Evolutionary conservation across 1,284 basidiomycete species (phyloP).

Genomic region (Austroboletus niveus): DNA sequence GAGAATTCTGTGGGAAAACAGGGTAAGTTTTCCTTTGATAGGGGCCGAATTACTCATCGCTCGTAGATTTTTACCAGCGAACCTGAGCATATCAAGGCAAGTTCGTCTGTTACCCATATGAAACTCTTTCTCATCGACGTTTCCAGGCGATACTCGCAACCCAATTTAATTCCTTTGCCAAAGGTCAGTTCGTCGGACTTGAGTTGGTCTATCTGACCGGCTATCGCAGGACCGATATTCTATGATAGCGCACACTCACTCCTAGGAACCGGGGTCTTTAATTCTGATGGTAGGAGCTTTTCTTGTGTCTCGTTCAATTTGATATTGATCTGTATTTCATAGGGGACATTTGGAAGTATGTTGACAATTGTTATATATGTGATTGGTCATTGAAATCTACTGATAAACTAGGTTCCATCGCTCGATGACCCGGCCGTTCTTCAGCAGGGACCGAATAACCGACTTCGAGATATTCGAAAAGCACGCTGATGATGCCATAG

Average conservation of each 20-base stretch:
- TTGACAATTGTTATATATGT: background rate
- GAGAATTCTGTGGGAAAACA: slow-evolving; percentile 32
- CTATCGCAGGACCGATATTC: slow-evolving; percentile 17
- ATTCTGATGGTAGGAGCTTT: slow-evolving; percentile 47
- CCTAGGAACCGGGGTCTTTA: slow-evolving; percentile 58
- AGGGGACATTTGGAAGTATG: slow-evolving; percentile 57
- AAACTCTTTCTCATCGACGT: background rate
- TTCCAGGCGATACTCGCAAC: slow-evolving; percentile 35
- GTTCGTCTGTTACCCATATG: background rate
- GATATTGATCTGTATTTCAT: background rate
- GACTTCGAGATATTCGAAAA: slow-evolving; percentile 55
- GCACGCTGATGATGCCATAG: slow-evolving; percentile 42
- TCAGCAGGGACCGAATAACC: slow-evolving; percentile 48
- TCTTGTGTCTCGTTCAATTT: background rate
- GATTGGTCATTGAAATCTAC: slow-evolving; percentile 4
- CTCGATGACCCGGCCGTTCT: slow-evolving; percentile 57
- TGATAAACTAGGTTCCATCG: slow-evolving; percentile 46
- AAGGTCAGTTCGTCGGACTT: slow-evolving; percentile 31
- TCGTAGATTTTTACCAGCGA: slow-evolving; percentile 31
- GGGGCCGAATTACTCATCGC: background rate
- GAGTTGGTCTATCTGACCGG: slow-evolving; percentile 9
- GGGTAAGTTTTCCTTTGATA: slow-evolving; percentile 17
- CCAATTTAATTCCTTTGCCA: slow-evolving; percentile 43
- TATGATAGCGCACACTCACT: slow-evolving; percentile 34
- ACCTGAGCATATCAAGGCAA: slow-evolving; percentile 42